Conservation (phyloP, 1,284 basidiomycete species). For the Xanthoconium separans region DNA sequence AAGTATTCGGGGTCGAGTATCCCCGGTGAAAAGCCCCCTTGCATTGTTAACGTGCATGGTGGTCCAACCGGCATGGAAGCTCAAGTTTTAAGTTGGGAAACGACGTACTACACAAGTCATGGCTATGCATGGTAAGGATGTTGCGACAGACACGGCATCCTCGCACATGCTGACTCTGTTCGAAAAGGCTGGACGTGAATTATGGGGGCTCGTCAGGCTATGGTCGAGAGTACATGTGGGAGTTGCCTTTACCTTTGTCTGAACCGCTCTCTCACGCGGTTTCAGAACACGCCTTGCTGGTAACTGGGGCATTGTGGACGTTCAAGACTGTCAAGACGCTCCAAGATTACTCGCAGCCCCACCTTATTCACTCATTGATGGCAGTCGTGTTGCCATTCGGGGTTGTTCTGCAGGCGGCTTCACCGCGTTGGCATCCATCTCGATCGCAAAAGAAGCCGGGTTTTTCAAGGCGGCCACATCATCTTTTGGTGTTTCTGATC, state of each 20-base stretch:
- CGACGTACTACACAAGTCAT: conserved; percentile 34
- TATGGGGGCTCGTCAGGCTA: conserved; percentile 33
- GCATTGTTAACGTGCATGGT: conserved; percentile 29
- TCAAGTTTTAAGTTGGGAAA: conserved; percentile 28
- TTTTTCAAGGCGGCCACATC: conserved; percentile 34
- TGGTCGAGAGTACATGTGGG: conserved; percentile 33
- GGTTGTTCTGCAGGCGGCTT: conserved; percentile 65
- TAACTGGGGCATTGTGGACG: conserved; percentile 32
- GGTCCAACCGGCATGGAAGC: conserved; percentile 28
- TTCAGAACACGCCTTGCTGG: conserved; percentile 30
- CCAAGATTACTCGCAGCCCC: conserved; percentile 21
- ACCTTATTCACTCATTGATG: conserved; percentile 27
- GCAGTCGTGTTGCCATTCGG: conserved; percentile 56
- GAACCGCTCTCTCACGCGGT: neutral
- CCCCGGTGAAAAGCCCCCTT: conserved; percentile 29
- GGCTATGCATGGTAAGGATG: conserved; percentile 33
- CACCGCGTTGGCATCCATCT: conserved; percentile 47
- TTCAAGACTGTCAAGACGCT: conserved; percentile 32
- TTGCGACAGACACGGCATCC: too few species aligned
- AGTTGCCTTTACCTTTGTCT: too few species aligned
- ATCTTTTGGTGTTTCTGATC: conserved; percentile 55
- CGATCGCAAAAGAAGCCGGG: conserved; percentile 43
- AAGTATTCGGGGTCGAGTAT: conserved; percentile 29
- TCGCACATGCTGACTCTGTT: neutral
- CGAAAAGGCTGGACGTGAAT: conserved; percentile 33